Conservation (phyloP, 345 rosid species). For the Ailanthus altissimus region DNA sequence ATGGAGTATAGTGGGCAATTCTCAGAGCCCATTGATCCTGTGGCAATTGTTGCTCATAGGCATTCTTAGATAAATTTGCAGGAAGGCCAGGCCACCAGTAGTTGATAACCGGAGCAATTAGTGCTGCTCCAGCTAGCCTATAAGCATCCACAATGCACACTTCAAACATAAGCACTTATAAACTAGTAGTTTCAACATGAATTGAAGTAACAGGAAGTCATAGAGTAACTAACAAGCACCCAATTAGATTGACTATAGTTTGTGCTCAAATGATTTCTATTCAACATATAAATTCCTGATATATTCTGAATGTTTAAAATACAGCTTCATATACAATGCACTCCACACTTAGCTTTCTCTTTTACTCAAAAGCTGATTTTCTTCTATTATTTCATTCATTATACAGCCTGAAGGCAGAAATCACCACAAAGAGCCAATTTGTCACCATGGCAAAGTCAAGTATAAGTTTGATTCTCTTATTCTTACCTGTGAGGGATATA, state of each 20-base stretch:
- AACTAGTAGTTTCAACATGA: too few relatives aligned
- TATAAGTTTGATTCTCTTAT: too few relatives aligned
- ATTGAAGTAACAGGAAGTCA: too few relatives aligned
- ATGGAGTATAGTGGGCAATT: slow-evolving; percentile 52
- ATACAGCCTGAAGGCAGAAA: not conserved
- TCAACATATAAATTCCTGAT: too few relatives aligned
- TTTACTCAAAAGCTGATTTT: too few relatives aligned
- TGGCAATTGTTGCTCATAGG: slow-evolving; percentile 31
- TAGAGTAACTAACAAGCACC: too few relatives aligned
- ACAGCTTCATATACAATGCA: too few relatives aligned
- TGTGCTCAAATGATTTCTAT: not conserved
- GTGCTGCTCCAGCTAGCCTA: slow-evolving; percentile 59
- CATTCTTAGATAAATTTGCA: slow-evolving; percentile 36
- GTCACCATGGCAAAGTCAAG: not conserved
- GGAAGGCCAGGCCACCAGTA: slow-evolving; percentile 69
- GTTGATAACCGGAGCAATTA: slow-evolving; percentile 49
- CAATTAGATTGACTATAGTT: not conserved
- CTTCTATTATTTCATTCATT: too few relatives aligned
- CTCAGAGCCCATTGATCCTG: slow-evolving; percentile 59
- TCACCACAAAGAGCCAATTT: not conserved
- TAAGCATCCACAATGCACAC: not conserved
- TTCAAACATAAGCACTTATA: not conserved
- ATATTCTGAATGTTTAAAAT: too few relatives aligned
- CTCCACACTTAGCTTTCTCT: too few relatives aligned
- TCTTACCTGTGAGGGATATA: slow-evolving; percentile 57